A percentile compares a stretch with the other conserved stretches of the same genome.
These are phyloP conservation scores for Suillus hirtellus DNA, from an alignment of 768 basidiomycete species.

Conservation along the genomic window DNA sequence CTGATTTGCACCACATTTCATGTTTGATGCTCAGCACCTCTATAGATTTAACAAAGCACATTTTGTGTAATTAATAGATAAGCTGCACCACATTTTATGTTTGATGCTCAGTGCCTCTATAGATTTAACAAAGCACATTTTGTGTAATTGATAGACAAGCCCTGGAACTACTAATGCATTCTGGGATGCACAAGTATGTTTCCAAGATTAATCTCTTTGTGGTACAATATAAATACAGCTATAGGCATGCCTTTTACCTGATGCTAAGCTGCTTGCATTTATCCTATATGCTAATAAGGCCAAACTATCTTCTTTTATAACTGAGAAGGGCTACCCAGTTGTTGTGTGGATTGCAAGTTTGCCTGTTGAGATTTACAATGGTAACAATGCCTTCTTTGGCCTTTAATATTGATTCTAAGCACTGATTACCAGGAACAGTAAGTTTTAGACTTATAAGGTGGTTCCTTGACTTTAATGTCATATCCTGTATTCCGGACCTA, in stretches of 20 bases:
- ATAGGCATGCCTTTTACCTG: neutral
- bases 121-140: conserved; percentile 29
- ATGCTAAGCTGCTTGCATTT: neutral
- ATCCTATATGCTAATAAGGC: neutral
- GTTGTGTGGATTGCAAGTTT: neutral
- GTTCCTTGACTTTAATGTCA: neutral
- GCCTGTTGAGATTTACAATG: neutral
- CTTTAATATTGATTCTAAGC: neutral
- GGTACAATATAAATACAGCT: neutral
- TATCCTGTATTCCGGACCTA: too few species aligned
- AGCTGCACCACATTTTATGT: conserved; percentile 14
- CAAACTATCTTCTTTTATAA: neutral
- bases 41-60: conserved; percentile 29
- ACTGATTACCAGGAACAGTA: neutral
- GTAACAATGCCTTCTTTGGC: neutral
- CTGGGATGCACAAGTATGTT: conserved; percentile 39
- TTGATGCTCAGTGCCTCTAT: conserved; percentile 28
- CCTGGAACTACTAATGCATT: conserved; percentile 39
- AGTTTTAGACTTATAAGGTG: neutral
- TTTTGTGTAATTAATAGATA: conserved; percentile 32
- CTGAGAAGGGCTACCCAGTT: neutral
- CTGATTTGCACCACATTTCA: neutral
- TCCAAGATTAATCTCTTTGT: neutral
- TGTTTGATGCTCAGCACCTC: conserved; percentile 24
- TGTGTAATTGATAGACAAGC: conserved; percentile 34